Evolutionary conservation across 2,329 filamentous ascomycete genomes (phyloP), one percentile per base, ranked within the genome.

Genomic region (Samsoniella hepiali): DNA sequence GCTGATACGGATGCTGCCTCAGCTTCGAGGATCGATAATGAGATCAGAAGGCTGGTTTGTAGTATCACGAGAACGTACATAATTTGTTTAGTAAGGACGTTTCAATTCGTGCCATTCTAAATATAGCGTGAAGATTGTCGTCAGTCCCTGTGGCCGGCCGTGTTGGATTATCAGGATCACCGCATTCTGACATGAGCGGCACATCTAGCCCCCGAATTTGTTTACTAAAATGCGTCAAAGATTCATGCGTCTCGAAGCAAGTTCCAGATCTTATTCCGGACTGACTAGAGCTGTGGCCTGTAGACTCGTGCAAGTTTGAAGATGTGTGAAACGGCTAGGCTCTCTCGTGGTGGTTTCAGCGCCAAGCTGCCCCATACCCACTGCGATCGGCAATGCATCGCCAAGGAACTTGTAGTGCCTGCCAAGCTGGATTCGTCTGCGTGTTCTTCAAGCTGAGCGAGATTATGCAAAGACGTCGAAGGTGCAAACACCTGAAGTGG

Each of bases 321-420:
- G 42, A 47, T 15, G 42, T 5, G 17, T 58, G 56, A 58, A 58
- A 58, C 56, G n/a, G 32, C 22, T 17, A 22, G 44, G n/a, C 22
- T 3, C 22, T 3, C 13, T n/a, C 4, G 1, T 15, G 32, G 6
- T 38, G 42, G 56, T 58, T 58, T 58, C 56, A 58, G 32, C 45
- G 56, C 56, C 56, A 58, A 58, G 56, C 56, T 32, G 10, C n/a
- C 42, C 42, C 42, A 45, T 45, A 29, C 6, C 54, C 54, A 34
- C 54, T 9, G 11, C 8, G 55, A 57, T 57, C 55, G 40, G 3
- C 55, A 22, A 22, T 22, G 4, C n/a, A 58, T 58, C 32, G 56
- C 42, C 44, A 50, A 49, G 44, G 13, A 38, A 7, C 13, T 50
- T 10, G 11, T 11, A 31, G 31, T 6, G n/a, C 9, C 29, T 38